Evolutionary conservation across 257 asterid species (phyloP).

Genomic region (Coffea eugenioides): DNA sequence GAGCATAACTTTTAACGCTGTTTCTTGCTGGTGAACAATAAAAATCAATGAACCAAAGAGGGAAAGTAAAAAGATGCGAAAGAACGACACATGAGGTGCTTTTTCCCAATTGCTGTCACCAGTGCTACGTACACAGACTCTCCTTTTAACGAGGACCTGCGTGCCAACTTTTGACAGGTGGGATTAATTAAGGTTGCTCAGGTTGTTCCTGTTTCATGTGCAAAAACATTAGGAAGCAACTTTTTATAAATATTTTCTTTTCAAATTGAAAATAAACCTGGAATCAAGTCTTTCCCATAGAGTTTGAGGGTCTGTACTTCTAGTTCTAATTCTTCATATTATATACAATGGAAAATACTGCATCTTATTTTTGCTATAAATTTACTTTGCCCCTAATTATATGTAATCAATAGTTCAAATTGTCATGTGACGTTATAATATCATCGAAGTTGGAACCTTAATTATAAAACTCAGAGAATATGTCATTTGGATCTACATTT

Average conservation of each 20-base stretch:
- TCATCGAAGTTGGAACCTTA: too few relatives aligned
- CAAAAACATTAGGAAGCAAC: background rate
- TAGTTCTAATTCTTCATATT: background rate
- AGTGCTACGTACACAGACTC: background rate
- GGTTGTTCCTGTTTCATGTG: background rate
- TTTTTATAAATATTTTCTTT: too few relatives aligned
- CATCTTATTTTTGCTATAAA: too few relatives aligned
- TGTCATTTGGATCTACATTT: too few relatives aligned
- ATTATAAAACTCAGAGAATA: too few relatives aligned
- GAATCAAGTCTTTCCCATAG: background rate
- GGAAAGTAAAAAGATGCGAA: background rate
- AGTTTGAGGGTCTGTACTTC: background rate
- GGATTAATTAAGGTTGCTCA: background rate
- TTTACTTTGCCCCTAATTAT: too few relatives aligned
- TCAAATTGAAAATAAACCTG: background rate
- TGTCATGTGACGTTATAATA: too few relatives aligned
- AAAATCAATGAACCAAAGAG: background rate
- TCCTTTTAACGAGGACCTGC: background rate
- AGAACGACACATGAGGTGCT: background rate
- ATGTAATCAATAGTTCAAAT: too few relatives aligned
- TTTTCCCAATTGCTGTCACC: background rate
- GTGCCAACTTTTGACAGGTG: background rate
- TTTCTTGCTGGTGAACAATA: background rate
- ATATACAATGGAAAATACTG: too few relatives aligned
- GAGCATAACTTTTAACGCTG: too few relatives aligned